Percentiles rank a stretch among this genome's conserved stretches.
phyloP scores from a whole-genome alignment of 768 basidiomycete species.

The Chlorophyllum brunneum region DNA sequence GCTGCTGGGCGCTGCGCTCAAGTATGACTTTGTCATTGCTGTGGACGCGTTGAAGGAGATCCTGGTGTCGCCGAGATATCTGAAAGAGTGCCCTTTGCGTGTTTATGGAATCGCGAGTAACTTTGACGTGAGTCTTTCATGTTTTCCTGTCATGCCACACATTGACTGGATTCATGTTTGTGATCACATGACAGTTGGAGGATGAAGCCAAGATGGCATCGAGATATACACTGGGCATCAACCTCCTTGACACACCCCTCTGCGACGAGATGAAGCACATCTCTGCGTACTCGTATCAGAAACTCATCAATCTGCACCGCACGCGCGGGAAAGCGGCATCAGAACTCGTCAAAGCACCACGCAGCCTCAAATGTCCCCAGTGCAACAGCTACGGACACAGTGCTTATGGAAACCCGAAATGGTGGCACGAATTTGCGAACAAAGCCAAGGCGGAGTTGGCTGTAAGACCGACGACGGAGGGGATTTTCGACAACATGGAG shows the following conservation, averaged over 20 bases:
- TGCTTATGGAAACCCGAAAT: slow-evolving; percentile 52
- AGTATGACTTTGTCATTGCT: slow-evolving; percentile 57
- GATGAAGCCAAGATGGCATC: slow-evolving; percentile 64
- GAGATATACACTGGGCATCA: slow-evolving; percentile 46
- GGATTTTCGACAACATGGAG: slow-evolving; percentile 51
- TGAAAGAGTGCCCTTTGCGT: slow-evolving; percentile 48
- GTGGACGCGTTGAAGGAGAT: slow-evolving; percentile 42
- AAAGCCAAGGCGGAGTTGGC: slow-evolving; percentile 56
- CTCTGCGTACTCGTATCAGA: slow-evolving; percentile 63
- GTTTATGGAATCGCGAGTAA: slow-evolving; percentile 72
- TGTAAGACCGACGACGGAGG: slow-evolving; percentile 50
- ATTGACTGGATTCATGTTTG: background rate
- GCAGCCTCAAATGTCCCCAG: slow-evolving; percentile 53
- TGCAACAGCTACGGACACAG: slow-evolving; percentile 52
- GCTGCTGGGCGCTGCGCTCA: slow-evolving; percentile 50
- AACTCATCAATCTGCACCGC: slow-evolving; percentile 59
- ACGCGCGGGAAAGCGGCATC: slow-evolving; percentile 47
- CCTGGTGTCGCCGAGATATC: slow-evolving; percentile 50
- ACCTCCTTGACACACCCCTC: slow-evolving; percentile 52
- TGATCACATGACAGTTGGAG: slow-evolving; percentile 31
- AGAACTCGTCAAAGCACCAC: slow-evolving; percentile 37
- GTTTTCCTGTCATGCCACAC: background rate
- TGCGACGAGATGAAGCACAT: slow-evolving; percentile 63
- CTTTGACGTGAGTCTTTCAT: slow-evolving; percentile 31
- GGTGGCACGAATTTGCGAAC: slow-evolving; percentile 65